These are phyloP conservation scores for Glaciozyma antarctica DNA, from an alignment of 768 basidiomycete species.

Conservation along the genomic window DNA sequence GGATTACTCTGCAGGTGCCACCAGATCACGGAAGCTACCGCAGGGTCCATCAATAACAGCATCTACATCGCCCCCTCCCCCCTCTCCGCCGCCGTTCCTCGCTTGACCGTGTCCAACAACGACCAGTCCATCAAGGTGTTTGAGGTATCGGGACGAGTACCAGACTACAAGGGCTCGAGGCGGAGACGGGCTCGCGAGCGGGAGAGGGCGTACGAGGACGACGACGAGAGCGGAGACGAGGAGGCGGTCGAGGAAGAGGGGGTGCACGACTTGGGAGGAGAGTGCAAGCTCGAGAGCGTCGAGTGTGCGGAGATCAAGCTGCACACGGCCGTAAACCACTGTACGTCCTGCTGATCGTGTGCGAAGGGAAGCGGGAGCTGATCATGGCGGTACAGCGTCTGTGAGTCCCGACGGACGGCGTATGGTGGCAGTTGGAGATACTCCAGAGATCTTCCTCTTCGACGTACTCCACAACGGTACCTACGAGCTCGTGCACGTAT, in stretches of 20 bases:
- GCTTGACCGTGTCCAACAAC: slow-evolving; percentile 77
- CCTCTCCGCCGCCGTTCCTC: slow-evolving; percentile 48
- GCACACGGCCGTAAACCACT: slow-evolving; percentile 69
- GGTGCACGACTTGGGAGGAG: slow-evolving; percentile 42
- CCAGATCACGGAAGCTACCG: slow-evolving; percentile 11
- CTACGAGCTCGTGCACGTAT: slow-evolving; percentile 23
- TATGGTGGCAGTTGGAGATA: slow-evolving; percentile 83
- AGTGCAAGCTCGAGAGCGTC: slow-evolving; percentile 45
- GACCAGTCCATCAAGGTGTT: slow-evolving; percentile 69
- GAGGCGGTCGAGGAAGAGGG: slow-evolving; percentile 38
- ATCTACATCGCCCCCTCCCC: slow-evolving; percentile 48
- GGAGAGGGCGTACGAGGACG: slow-evolving; percentile 4
- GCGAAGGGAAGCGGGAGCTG: slow-evolving; percentile 13
- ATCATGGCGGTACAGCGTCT: slow-evolving; percentile 50
- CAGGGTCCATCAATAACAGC: slow-evolving; percentile 73
- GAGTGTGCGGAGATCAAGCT: slow-evolving; percentile 1
- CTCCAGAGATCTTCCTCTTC: slow-evolving; percentile 72
- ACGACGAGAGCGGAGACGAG: neutral
- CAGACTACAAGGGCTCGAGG: slow-evolving; percentile 13
- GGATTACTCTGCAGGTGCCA: slow-evolving; percentile 5
- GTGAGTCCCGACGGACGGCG: slow-evolving; percentile 81
- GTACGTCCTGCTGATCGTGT: slow-evolving; percentile 44
- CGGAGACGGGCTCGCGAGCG: neutral
- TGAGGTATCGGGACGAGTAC: slow-evolving; percentile 38
- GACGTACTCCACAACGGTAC: slow-evolving; percentile 48